Conservation (phyloP, 2,329 filamentous ascomycete species). For the Westerdykella ornata region DNA sequence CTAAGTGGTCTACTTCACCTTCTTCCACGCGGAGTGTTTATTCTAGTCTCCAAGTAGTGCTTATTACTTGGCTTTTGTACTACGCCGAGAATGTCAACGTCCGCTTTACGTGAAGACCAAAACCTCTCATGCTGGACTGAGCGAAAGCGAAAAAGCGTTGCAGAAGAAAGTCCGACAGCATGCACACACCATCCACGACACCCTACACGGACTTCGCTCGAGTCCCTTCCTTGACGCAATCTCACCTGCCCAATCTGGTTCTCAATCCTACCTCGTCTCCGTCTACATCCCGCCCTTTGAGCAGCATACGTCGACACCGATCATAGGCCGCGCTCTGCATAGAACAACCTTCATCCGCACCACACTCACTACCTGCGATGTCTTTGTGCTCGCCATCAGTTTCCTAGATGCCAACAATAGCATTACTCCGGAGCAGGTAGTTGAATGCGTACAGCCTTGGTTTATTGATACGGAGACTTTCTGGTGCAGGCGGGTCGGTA, state of each 20-base stretch:
- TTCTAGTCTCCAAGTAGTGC: no score
- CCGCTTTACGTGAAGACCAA: no score
- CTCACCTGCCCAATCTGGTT: no score
- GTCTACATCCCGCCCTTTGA: not conserved
- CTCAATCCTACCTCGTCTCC: not conserved
- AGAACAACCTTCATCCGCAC: conserved; percentile 27
- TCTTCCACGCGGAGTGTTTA: no score
- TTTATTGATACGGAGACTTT: conserved; percentile 29
- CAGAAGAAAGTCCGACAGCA: not conserved
- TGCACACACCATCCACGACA: not conserved
- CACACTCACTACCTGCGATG: conserved; percentile 30
- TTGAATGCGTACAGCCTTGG: conserved; percentile 28
- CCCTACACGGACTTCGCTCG: not conserved
- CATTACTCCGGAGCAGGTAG: conserved; percentile 25
- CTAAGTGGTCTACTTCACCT: no score
- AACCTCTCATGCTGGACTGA: not conserved
- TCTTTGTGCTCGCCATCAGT: conserved; percentile 27
- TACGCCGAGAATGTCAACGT: no score
- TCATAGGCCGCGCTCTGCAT: conserved; percentile 26
- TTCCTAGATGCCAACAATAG: conserved; percentile 15
- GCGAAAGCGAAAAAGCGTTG: no score
- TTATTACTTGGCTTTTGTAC: no score
- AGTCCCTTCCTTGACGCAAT: not conserved
- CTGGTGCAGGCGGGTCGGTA: conserved; percentile 27
- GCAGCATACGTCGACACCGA: not conserved